Evolutionary conservation across 2,329 filamentous ascomycete species (phyloP).

Genomic region (Dactylellina cionopaga): DNA sequence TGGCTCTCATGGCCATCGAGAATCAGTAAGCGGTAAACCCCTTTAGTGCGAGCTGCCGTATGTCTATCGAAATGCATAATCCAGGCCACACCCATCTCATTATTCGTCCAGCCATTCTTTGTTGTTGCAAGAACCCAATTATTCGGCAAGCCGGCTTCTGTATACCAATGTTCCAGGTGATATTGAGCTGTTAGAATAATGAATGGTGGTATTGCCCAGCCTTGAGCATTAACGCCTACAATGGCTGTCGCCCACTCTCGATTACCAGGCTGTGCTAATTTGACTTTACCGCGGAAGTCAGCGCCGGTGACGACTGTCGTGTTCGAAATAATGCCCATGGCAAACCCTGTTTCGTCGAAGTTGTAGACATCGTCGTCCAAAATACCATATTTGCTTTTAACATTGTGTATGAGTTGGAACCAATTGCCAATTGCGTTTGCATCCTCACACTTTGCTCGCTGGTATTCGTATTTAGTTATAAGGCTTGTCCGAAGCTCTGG

Average conservation of each 20-base stretch:
- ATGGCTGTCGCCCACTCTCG: constrained; percentile 57
- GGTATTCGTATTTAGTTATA: background rate
- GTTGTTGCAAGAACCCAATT: too few relatives aligned
- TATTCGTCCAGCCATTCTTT: too few relatives aligned
- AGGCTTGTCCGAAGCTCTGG: constrained; percentile 2
- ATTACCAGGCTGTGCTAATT: constrained; percentile 54
- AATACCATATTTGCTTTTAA: background rate
- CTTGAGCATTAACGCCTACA: constrained; percentile 54
- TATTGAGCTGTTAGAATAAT: constrained; percentile 56
- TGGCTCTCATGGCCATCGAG: too few relatives aligned
- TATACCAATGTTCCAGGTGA: constrained; percentile 57
- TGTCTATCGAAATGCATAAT: too few relatives aligned
- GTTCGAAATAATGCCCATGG: constrained; percentile 54
- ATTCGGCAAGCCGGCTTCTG: constrained; percentile 53
- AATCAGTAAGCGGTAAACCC: too few relatives aligned
- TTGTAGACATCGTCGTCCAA: background rate
- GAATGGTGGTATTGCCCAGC: constrained; percentile 55
- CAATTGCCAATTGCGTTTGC: background rate
- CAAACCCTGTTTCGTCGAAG: constrained; percentile 51
- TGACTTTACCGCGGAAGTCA: constrained; percentile 42
- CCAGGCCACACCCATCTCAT: too few relatives aligned
- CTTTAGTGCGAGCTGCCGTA: too few relatives aligned
- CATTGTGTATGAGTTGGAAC: background rate
- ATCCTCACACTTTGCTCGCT: constrained; percentile 4
- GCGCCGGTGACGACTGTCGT: constrained; percentile 54